Percentiles rank a stretch among this genome's conserved stretches.
phyloP scores from a whole-genome alignment of 2,329 filamentous ascomycete species.

The Macroventuria anomochaeta region DNA sequence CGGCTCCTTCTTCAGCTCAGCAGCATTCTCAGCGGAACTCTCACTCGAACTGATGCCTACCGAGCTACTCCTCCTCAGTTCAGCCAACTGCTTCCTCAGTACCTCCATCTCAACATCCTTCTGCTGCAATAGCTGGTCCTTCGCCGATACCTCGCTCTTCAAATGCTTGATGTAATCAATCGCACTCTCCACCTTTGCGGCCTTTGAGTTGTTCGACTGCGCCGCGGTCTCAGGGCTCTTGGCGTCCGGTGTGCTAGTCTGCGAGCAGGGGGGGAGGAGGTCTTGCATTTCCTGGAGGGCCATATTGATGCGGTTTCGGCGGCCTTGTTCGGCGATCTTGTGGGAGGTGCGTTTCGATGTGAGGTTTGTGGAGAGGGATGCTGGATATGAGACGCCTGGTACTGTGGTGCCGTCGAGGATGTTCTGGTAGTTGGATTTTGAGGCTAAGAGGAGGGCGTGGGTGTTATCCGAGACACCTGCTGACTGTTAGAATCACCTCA shows the following conservation, averaged over 20 bases:
- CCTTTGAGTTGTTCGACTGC: conserved; percentile 72
- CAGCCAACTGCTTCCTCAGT: conserved; percentile 59
- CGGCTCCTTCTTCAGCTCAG: conserved; percentile 8
- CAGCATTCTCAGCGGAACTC: not conserved
- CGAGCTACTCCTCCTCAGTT: conserved; percentile 32
- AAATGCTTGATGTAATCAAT: conserved; percentile 93
- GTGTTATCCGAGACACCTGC: conserved; percentile 61
- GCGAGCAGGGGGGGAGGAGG: conserved; percentile 69
- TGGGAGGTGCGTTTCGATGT: conserved; percentile 97
- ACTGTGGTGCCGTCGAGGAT: conserved; percentile 92
- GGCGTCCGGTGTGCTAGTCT: conserved; percentile 29
- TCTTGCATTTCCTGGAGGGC: conserved; percentile 90
- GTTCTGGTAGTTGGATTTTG: conserved; percentile 98
- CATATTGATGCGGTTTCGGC: conserved; percentile 92
- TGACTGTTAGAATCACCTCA: conserved; percentile 22
- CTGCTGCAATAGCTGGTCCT: conserved; percentile 67
- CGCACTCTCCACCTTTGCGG: conserved; percentile 95
- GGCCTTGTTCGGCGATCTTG: conserved; percentile 96
- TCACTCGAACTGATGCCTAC: conserved; percentile 7
- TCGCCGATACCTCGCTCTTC: conserved; percentile 73
- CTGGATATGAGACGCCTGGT: conserved; percentile 88
- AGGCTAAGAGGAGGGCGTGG: conserved; percentile 79
- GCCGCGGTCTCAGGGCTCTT: conserved; percentile 48
- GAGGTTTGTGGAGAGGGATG: conserved; percentile 87
- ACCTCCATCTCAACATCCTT: conserved; percentile 67